phyloP scores from a whole-genome alignment of 2,329 filamentous ascomycete genomes.

The Aspergillus quadricinctus region DNA sequence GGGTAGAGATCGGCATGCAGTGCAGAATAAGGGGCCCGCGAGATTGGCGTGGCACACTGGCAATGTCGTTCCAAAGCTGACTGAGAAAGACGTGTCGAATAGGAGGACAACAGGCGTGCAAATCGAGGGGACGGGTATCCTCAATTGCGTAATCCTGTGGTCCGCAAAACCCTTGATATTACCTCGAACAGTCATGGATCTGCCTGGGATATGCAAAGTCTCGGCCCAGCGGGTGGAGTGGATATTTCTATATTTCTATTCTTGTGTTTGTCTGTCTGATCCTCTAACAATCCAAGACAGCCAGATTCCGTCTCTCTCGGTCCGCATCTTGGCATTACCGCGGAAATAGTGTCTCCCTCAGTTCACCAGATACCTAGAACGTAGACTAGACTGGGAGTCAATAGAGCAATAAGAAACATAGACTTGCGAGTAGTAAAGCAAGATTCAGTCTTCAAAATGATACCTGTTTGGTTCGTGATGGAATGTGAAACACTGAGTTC shows the following conservation, averaged over 20 bases:
- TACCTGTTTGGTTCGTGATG: background rate
- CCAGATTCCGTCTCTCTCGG: slow-evolving; percentile 1
- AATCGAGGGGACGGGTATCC: slow-evolving; percentile 9
- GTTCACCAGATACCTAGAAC: background rate
- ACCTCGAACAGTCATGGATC: slow-evolving; percentile 1
- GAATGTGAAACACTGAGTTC: too few species aligned
- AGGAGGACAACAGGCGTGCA: slow-evolving; percentile 3
- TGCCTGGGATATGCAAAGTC: slow-evolving; percentile 4
- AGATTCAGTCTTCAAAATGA: background rate
- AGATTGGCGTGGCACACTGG: slow-evolving; percentile 5
- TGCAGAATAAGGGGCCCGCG: background rate
- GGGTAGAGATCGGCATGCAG: background rate
- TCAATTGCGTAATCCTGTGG: slow-evolving; percentile 21
- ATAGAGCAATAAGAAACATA: background rate
- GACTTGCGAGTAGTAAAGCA: background rate
- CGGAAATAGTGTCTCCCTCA: background rate
- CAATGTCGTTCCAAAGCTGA: background rate
- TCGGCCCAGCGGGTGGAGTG: slow-evolving; percentile 2
- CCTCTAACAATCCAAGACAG: slow-evolving; percentile 4
- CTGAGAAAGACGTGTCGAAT: background rate
- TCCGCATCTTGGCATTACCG: slow-evolving; percentile 11
- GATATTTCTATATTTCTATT: slow-evolving; percentile 15
- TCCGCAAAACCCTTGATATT: slow-evolving; percentile 9
- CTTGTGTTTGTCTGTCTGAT: slow-evolving; percentile 12
- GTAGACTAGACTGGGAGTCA: too few species aligned